Percentiles rank a stretch among this genome's conserved stretches.
Evolutionary conservation across 164 flowering plant species (phyloP).

Genomic region (Aristolochia californica): DNA sequence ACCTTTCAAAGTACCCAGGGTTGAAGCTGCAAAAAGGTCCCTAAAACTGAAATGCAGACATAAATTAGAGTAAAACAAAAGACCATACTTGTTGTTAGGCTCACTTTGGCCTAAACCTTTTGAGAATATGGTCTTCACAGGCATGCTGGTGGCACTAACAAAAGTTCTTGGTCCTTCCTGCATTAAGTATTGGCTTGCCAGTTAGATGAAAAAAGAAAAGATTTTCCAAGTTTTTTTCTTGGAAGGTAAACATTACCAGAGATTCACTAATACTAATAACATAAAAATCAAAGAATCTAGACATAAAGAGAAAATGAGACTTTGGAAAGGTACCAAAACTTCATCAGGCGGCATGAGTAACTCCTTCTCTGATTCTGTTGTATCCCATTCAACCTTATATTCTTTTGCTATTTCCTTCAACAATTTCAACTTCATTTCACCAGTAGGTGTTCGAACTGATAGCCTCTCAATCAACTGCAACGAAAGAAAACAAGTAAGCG

Average conservation of each 20-base stretch:
- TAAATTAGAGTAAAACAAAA: too few relatives aligned
- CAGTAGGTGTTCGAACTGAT: slow-evolving; percentile 75
- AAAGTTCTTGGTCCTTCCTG: slow-evolving; percentile 78
- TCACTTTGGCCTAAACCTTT: not conserved
- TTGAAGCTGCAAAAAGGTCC: too few relatives aligned
- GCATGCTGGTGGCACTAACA: slow-evolving; percentile 67
- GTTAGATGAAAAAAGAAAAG: not conserved
- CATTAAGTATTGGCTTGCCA: not conserved
- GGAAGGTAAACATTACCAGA: too few relatives aligned
- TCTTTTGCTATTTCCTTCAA: slow-evolving; percentile 98
- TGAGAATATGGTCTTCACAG: slow-evolving; percentile 32
- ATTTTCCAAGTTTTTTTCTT: not conserved
- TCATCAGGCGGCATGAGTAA: slow-evolving; percentile 92
- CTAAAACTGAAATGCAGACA: too few relatives aligned
- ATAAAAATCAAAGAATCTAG: too few relatives aligned
- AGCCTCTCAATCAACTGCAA: slow-evolving; percentile 84
- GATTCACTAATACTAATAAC: too few relatives aligned
- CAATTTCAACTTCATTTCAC: slow-evolving; percentile 76
- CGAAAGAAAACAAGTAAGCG: slow-evolving; percentile 4
- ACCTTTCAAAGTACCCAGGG: too few relatives aligned
- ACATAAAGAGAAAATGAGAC: slow-evolving; percentile 13
- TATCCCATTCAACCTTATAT: slow-evolving; percentile 81
- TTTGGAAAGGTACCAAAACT: slow-evolving; percentile 38
- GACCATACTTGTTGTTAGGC: too few relatives aligned
- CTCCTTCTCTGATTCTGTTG: slow-evolving; percentile 73